Evolutionary conservation across 164 flowering plant genomes (phyloP), one percentile per base, ranked within the genome.

Genomic region (Umbilicus rupestris): DNA sequence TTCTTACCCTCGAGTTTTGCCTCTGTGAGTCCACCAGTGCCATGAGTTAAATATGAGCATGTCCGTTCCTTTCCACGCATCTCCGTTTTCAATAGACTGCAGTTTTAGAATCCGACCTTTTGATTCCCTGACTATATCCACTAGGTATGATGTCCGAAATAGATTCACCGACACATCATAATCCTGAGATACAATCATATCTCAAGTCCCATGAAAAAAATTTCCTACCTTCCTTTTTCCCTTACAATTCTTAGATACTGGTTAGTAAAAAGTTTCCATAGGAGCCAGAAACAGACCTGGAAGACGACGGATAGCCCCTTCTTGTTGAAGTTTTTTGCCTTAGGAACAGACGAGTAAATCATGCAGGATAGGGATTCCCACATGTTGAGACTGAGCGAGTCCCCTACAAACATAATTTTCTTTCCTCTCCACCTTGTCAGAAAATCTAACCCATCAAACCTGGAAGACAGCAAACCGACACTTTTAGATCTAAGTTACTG

Each of bases 21-120:
- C 98, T 1, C 30, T 82, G 80, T 88, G 99, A 12, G 79, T 74
- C 99, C 99, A 95, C 99, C 97, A 94, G 50, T 88, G 99, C 92
- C 97, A 89, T 0, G 94, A 63, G 73, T 91, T 91, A 78, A 91
- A 89, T 41, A 91, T 67, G 63, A 91, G 76, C 70, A 86, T 57
- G 71, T 89, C 96, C 86, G 81, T 83, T 19, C 79, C 89, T 71
- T 37, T 77, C 97, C 97, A 91, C 2, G 79, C 67, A 30, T 75
- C 49, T 19, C 96, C 96, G 26, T 67, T 76, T 17, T 70, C 16
- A 24, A 89, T 84, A 6, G 92, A 85, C 73, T 78, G 79, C 39
- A 89, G 74, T 17, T 76, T 78, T 71, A 91, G 72, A 4, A 87
- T 87, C n/a, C 74, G 47, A 0, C 90, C 92, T 0, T 64, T 77